Evolutionary conservation across 2,329 filamentous ascomycete genomes (phyloP), one percentile per base, ranked within the genome.

Genomic region (Penicillium sumatraense): DNA sequence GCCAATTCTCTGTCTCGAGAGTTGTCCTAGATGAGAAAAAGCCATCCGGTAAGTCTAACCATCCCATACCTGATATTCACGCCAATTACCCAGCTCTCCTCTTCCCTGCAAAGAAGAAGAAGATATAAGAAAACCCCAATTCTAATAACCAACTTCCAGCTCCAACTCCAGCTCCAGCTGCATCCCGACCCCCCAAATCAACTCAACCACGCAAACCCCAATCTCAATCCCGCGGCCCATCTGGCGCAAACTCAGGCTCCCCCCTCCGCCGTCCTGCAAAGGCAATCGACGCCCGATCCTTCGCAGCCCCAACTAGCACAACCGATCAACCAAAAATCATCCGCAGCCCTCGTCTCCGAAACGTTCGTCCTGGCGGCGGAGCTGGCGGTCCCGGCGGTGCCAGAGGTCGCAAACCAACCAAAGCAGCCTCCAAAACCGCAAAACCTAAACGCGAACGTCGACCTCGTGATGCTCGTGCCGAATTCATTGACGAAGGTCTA

Each of bases 251-350:
- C n/a, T n/a, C n/a, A n/a, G n/a, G n/a, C n/a, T n/a, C 59, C 26
- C 58, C 59, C 35, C 57, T 57, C 42, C 60, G 58, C 38, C 65
- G 62, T 35, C 63, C 69, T 33, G 67, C 65, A 38, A 66, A 69
- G 24, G 62, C 65, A 18, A 50, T 76, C 50, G 74, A 76, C 59
- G 73, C 73, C 13, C 65, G 74, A 45, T 70, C 72, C 7, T 66
- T 76, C 24, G 72, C 66, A 5, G 71, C 71, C 8, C 58, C 68
- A n/a, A 62, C 61, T 46, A 52, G 62, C 24, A 64, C 63, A 51
- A 64, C 59, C 31, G 60, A 66, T n/a, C 63, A 65, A 16, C 54
- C 64, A 8, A 68, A 70, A 47, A 58, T 76, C 29, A 64, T 76
- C 20, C 72, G 68, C 41, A 65, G 62, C 27, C 65, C 69, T 5